Evolutionary conservation across 805 yeast species (phyloP).

Genomic region (Torulaspora indica): DNA sequence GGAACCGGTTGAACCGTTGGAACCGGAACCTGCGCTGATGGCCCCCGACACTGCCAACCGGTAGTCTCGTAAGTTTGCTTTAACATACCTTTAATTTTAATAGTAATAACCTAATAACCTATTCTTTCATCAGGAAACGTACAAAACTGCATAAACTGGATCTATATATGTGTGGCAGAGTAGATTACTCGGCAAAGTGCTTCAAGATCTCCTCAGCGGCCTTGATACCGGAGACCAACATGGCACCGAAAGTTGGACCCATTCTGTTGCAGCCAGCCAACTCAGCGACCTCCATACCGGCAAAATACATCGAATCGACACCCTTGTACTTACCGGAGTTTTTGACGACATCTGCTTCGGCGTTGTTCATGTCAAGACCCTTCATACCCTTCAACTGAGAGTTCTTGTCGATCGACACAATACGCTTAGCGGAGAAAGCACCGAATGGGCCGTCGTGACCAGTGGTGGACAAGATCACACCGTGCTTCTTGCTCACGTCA

Average conservation of each 20-base stretch:
- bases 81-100: background rate
- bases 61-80: background rate
- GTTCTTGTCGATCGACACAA: slow-evolving; percentile 45
- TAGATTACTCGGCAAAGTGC: slow-evolving; percentile 27
- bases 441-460: slow-evolving; percentile 86
- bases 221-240: slow-evolving; percentile 73
- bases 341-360: slow-evolving; percentile 72
- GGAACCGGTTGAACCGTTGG: background rate
- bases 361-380: slow-evolving; percentile 72
- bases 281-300: slow-evolving; percentile 77
- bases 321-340: slow-evolving; percentile 45
- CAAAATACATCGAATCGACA: slow-evolving; percentile 35
- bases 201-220: slow-evolving; percentile 55
- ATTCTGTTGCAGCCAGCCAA: slow-evolving; percentile 73
- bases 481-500: slow-evolving; percentile 36
- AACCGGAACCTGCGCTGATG: background rate
- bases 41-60: background rate
- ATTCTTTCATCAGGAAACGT: too few relatives aligned
- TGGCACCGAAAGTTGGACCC: slow-evolving; percentile 84
- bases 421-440: slow-evolving; percentile 71
- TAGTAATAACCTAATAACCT: background rate
- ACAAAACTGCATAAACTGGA: background rate
- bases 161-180: too few relatives aligned
- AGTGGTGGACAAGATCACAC: slow-evolving; percentile 63
- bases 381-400: slow-evolving; percentile 63